Conservation (phyloP, 306 rosid species). For the Begonia masoniana region DNA sequence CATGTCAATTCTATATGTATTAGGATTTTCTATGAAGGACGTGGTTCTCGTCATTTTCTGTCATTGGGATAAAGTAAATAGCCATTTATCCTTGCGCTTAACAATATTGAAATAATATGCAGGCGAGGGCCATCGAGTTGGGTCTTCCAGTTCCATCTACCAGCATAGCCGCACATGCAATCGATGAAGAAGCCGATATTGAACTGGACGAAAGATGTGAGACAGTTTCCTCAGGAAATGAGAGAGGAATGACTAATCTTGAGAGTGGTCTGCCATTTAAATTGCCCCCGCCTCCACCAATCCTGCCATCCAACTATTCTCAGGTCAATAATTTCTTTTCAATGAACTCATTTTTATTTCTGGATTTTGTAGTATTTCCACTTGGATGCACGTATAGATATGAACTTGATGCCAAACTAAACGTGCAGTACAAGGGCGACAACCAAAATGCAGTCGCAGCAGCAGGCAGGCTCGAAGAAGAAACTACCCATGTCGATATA, state of each 20-base stretch:
- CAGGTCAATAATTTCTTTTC: conserved; percentile 26
- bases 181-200: conserved; percentile 66
- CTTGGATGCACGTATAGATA: background rate
- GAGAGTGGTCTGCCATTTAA: conserved; percentile 18
- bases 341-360: background rate
- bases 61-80: no score
- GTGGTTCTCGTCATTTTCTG: no score
- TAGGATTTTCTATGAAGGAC: no score
- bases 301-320: conserved; percentile 31
- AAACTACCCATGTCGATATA: conserved; percentile 18
- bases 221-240: conserved; percentile 17
- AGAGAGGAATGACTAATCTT: conserved; percentile 19
- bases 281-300: conserved; percentile 47
- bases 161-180: conserved; percentile 76
- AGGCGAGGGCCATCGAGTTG: conserved; percentile 39
- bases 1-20: no score
- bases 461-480: conserved; percentile 27
- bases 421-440: conserved; percentile 54
- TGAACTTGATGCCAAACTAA: conserved; percentile 11
- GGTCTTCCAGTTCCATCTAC: conserved; percentile 44
- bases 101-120: conserved; percentile 10
- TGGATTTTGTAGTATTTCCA: background rate
- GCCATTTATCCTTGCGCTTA: no score
- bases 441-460: conserved; percentile 51
- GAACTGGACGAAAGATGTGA: conserved; percentile 35